phyloP scores from a whole-genome alignment of 2,329 filamentous ascomycete genomes.

The Fusarium buxicola region DNA sequence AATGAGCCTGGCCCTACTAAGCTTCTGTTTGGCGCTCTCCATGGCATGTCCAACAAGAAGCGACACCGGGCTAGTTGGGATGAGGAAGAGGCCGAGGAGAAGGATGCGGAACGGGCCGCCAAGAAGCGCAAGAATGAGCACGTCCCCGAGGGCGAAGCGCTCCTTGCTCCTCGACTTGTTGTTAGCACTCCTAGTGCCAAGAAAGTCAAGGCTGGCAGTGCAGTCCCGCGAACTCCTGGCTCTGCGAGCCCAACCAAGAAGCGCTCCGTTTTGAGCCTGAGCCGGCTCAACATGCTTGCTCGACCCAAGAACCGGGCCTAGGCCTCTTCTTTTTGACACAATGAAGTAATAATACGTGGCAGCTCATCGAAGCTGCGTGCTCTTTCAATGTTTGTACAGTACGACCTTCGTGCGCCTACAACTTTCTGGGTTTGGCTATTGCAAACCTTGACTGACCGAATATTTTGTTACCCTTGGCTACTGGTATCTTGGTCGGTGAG shows the following conservation, averaged over 20 bases:
- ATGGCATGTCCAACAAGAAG: slow-evolving; percentile 75
- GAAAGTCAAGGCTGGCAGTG: slow-evolving; percentile 50
- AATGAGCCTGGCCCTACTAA: slow-evolving; percentile 53
- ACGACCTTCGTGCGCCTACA: slow-evolving; percentile 27
- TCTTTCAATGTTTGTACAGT: slow-evolving; percentile 38
- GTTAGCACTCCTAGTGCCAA: slow-evolving; percentile 52
- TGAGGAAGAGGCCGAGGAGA: slow-evolving; percentile 65
- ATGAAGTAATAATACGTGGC: neutral
- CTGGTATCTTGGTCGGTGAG: slow-evolving; percentile 4
- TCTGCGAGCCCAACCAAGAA: slow-evolving; percentile 64
- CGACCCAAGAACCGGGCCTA: slow-evolving; percentile 68
- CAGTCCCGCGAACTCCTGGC: slow-evolving; percentile 39
- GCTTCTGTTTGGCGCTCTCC: slow-evolving; percentile 62
- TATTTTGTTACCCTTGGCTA: slow-evolving; percentile 11
- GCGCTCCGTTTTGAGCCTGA: slow-evolving; percentile 64
- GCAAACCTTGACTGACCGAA: neutral
- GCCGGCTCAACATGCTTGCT: slow-evolving; percentile 71
- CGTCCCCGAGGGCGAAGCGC: slow-evolving; percentile 63
- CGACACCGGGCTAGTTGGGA: slow-evolving; percentile 68
- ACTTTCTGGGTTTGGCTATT: slow-evolving; percentile 1
- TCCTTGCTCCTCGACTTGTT: slow-evolving; percentile 62
- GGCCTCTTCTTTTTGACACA: slow-evolving; percentile 6
- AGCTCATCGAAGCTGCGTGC: neutral
- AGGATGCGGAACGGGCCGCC: slow-evolving; percentile 60
- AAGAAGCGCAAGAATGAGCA: slow-evolving; percentile 69